Conservation (phyloP, 78 protist genomes). For the Protostelium mycophagum region DNA sequence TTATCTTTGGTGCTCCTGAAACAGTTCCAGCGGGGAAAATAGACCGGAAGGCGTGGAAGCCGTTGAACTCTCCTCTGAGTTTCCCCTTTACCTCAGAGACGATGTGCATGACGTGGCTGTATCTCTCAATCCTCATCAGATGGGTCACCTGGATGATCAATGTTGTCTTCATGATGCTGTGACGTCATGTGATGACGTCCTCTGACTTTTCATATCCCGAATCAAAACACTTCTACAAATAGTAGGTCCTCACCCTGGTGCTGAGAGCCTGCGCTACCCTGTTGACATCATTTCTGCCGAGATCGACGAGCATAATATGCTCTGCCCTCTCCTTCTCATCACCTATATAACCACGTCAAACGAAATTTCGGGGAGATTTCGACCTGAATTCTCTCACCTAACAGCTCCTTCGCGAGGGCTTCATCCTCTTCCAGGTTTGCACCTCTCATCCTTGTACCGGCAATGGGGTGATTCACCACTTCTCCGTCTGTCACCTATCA, state of each 20-base stretch:
- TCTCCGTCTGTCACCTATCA: constrained; percentile 1
- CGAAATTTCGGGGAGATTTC: background rate
- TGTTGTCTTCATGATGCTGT: background rate
- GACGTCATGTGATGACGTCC: no score
- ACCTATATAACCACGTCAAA: no score
- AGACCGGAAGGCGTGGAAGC: constrained; percentile 61
- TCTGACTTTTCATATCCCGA: no score
- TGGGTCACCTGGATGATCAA: constrained; percentile 26
- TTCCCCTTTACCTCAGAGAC: constrained; percentile 25
- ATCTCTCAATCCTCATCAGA: constrained; percentile 51
- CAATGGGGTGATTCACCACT: constrained; percentile 54
- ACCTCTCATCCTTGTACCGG: constrained; percentile 66
- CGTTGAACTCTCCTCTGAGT: constrained; percentile 13
- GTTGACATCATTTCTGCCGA: constrained; percentile 40
- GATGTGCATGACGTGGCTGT: constrained; percentile 67
- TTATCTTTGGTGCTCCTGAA: constrained; percentile 28
- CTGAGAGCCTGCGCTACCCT: constrained; percentile 11
- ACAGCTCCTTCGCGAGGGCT: constrained; percentile 15
- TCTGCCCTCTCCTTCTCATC: constrained; percentile 51
- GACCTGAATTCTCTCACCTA: no score
- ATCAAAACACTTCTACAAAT: background rate
- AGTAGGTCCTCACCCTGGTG: background rate
- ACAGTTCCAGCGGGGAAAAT: constrained; percentile 74
- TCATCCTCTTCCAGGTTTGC: constrained; percentile 29
- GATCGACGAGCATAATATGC: constrained; percentile 71